These are phyloP conservation scores for Pseudogymnoascus sp. DNA, from an alignment of 2,329 filamentous ascomycete genomes.

Conservation along the genomic window DNA sequence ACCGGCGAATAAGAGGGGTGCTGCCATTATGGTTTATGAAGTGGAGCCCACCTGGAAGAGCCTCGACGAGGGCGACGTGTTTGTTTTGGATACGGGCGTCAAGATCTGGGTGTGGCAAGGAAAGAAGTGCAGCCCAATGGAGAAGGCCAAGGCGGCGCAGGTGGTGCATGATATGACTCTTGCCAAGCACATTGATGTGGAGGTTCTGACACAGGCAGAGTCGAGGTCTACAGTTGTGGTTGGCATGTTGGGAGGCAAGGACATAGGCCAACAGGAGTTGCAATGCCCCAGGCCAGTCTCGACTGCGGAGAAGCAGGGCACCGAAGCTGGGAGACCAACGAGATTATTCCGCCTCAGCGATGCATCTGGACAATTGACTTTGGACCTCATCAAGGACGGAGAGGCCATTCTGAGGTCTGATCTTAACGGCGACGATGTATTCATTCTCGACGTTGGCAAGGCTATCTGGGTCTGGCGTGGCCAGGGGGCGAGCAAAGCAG, in stretches of 20 bases:
- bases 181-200: constrained; percentile 56
- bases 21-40: constrained; percentile 52
- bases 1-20: constrained; percentile 39
- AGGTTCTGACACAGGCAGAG: constrained; percentile 56
- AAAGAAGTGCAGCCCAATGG: constrained; percentile 56
- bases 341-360: constrained; percentile 58
- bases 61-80: constrained; percentile 59
- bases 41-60: constrained; percentile 54
- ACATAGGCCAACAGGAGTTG: constrained; percentile 36
- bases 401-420: constrained; percentile 38
- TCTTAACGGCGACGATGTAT: constrained; percentile 53
- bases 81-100: constrained; percentile 52
- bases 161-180: constrained; percentile 58
- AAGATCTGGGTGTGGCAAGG: constrained; percentile 69
- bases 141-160: constrained; percentile 60
- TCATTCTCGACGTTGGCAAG: constrained; percentile 52
- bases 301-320: constrained; percentile 16
- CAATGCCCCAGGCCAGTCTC: constrained; percentile 36
- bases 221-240: constrained; percentile 47
- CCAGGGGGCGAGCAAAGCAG: constrained; percentile 45
- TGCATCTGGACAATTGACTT: constrained; percentile 47
- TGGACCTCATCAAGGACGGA: constrained; percentile 52
- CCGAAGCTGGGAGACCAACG: constrained; percentile 16
- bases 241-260: constrained; percentile 46
- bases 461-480: constrained; percentile 63